Percentiles rank a stretch among this genome's conserved stretches.
These are phyloP conservation scores for Diaporthe eres DNA, from an alignment of 2,329 filamentous ascomycete species.

Conservation along the genomic window DNA sequence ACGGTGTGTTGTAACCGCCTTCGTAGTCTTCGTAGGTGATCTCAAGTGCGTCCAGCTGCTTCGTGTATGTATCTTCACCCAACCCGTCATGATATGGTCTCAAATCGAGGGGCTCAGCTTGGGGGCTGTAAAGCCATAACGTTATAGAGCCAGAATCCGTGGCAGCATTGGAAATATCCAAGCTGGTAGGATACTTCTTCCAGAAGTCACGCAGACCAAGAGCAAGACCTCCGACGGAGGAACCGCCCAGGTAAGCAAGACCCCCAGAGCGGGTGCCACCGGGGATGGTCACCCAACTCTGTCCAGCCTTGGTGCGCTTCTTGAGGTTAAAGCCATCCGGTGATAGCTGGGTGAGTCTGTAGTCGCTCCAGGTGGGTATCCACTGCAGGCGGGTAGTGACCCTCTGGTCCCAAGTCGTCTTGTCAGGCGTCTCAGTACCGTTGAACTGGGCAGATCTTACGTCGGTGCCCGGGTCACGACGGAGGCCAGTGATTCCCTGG, in stretches of 20 bases:
- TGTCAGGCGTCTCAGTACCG: slow-evolving; percentile 59
- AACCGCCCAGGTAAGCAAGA: slow-evolving; percentile 71
- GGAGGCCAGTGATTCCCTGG: slow-evolving; percentile 71
- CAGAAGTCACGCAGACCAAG: slow-evolving; percentile 73
- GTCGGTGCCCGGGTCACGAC: slow-evolving; percentile 64
- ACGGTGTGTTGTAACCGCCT: slow-evolving; percentile 66
- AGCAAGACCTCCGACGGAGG: slow-evolving; percentile 70
- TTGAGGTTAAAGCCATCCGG: slow-evolving; percentile 72
- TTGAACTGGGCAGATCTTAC: slow-evolving; percentile 66
- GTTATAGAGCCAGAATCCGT: slow-evolving; percentile 67
- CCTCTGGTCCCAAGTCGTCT: slow-evolving; percentile 61
- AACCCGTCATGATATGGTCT: slow-evolving; percentile 62
- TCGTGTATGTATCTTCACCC: slow-evolving; percentile 66
- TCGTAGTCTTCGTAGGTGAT: slow-evolving; percentile 77
- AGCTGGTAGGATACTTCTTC: slow-evolving; percentile 72
- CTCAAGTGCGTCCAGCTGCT: slow-evolving; percentile 72
- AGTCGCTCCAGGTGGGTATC: slow-evolving; percentile 73
- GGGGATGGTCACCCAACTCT: slow-evolving; percentile 71
- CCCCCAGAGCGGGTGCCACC: slow-evolving; percentile 69
- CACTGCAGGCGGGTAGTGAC: slow-evolving; percentile 64
- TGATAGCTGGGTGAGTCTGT: slow-evolving; percentile 68
- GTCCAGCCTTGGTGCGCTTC: slow-evolving; percentile 71
- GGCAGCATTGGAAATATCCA: slow-evolving; percentile 68
- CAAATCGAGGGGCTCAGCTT: slow-evolving; percentile 17
- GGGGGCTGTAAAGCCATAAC: slow-evolving; percentile 45